Base-by-base conservation (phyloP, 2,329 filamentous ascomycete genomes). In the Colletotrichum echinochloae region DNA sequence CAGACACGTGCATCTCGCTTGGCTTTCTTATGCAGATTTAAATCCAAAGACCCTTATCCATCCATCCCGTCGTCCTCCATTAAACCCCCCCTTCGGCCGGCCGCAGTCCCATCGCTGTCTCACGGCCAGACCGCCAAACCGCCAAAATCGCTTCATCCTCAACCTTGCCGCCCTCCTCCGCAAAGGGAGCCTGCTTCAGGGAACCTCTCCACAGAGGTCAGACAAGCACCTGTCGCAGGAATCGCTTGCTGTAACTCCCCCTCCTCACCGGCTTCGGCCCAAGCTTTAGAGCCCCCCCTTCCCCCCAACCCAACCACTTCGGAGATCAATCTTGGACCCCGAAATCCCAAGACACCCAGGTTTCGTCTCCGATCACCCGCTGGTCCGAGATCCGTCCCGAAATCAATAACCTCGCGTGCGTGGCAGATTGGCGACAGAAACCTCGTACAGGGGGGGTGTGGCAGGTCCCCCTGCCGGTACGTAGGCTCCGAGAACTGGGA, bases 201-300 rank as follows among this genome's bases (percentile, higher is more conserved):
- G 16, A 35, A 18, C 28, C 60, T 56, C 60, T 68, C 65, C 52
- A 51, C 65, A 30, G 28, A 51, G 20, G 28, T 68, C 51, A 65
- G 65, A 68, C 60, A 68, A 37, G 44, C 35, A 51, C 62, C 33
- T 39, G 65, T 68, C 65, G 48, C 65, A 68, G 44, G 35, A 51
- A 44, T 16, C 20, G 11, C 51, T 52, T 52, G 60, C 51, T 65
- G 65, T 68, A 59, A 68, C 60, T 46, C 20, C 44, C 44, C 11
- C 20, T 20, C 12, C 12, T 41, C 39, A 52, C 39, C n/a, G 18
- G 9, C 61, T 41, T 33, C 30, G 18, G 48, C 57, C 18, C 18
- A 44, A 35, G 51, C 51, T 54, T n/a, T 30, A 30, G 51, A 23
- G 30, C 54, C n/a, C 35, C n/a, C n/a, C n/a, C n/a, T n/a, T n/a